Conservation (phyloP, 2,329 filamentous ascomycete genomes). For the Piedraia hortae region DNA sequence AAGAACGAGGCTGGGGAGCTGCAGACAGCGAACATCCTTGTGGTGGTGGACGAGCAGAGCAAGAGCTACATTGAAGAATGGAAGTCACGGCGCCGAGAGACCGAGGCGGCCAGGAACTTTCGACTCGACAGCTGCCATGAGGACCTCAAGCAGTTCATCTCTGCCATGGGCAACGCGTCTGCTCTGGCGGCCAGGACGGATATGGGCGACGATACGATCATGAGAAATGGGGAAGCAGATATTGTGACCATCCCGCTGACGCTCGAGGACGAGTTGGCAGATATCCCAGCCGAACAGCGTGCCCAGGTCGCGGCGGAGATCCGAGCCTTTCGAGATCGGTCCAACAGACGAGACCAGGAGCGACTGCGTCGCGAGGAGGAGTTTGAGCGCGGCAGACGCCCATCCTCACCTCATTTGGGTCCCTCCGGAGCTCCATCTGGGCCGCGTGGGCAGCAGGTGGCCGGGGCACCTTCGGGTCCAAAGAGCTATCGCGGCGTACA, state of each 20-base stretch:
- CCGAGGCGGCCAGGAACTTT: conserved; percentile 32
- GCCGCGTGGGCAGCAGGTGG: conserved; percentile 33
- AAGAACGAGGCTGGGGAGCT: conserved; percentile 17
- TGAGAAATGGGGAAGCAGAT: conserved; percentile 27
- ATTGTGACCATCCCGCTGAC: conserved; percentile 72
- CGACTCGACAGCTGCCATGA: conserved; percentile 41
- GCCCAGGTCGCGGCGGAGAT: conserved; percentile 89
- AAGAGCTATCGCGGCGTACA: conserved; percentile 30
- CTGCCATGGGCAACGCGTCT: conserved; percentile 42
- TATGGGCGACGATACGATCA: conserved; percentile 4
- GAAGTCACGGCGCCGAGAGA: conserved; percentile 33
- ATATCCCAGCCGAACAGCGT: conserved; percentile 88
- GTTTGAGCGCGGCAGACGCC: conserved; percentile 51
- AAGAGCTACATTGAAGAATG: conserved; percentile 66
- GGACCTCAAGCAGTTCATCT: conserved; percentile 38
- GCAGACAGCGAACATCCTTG: conserved; percentile 12
- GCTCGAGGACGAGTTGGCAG: conserved; percentile 66
- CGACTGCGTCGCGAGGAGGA: conserved; percentile 73
- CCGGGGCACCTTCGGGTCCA: conserved; percentile 48
- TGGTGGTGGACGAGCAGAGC: conserved; percentile 57
- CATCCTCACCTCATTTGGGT: conserved; percentile 40
- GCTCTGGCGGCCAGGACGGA: conserved; percentile 4
- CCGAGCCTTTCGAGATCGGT: conserved; percentile 74
- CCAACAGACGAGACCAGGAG: conserved; percentile 67
- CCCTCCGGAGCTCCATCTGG: conserved; percentile 54